Percentiles rank a stretch among this genome's conserved stretches.
These are phyloP conservation scores for Cladobotryum protrusum DNA, from an alignment of 2,329 filamentous ascomycete genomes.

Conservation along the genomic window DNA sequence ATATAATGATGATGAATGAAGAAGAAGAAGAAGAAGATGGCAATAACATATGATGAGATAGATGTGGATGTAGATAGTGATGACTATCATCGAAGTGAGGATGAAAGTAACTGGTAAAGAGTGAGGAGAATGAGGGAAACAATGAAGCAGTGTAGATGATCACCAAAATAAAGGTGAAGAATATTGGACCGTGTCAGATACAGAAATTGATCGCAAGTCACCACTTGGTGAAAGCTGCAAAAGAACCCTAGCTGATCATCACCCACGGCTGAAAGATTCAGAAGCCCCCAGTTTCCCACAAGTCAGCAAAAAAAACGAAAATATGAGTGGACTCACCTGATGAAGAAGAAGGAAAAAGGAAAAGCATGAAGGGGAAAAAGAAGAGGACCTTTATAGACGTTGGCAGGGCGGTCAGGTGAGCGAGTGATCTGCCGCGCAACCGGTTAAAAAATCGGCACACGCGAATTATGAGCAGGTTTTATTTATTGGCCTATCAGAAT, in stretches of 20 bases:
- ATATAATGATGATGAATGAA: too few relatives aligned
- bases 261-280: not conserved
- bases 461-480: not conserved
- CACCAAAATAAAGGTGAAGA: not conserved
- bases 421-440: conserved; percentile 1
- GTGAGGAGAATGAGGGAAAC: too few relatives aligned
- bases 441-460: not conserved
- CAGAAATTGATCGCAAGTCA: not conserved
- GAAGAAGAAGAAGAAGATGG: too few relatives aligned
- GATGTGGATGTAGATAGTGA: too few relatives aligned
- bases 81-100: too few relatives aligned
- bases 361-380: not conserved
- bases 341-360: not conserved
- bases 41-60: too few relatives aligned
- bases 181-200: not conserved
- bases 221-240: not conserved
- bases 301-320: not conserved
- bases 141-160: too few relatives aligned
- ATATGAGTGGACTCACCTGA: not conserved
- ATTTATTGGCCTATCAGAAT: conserved; percentile 5
- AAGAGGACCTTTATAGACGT: not conserved
- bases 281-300: not conserved
- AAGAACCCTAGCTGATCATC: not conserved
- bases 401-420: not conserved
- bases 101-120: too few relatives aligned